These are phyloP conservation scores for Lentinula aciculospora DNA, from an alignment of 768 basidiomycete genomes.

Conservation along the genomic window DNA sequence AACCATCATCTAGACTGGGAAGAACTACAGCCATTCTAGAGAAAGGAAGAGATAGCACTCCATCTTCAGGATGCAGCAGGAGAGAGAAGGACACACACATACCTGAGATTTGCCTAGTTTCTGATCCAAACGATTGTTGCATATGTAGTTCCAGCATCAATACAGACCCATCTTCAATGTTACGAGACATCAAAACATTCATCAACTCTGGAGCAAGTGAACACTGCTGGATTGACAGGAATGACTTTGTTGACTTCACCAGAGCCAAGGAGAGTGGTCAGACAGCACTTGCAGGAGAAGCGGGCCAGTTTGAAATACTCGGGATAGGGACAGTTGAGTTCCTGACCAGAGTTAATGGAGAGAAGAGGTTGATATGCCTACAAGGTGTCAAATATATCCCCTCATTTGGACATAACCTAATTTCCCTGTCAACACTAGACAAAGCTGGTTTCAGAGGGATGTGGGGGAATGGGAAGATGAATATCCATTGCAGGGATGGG, in stretches of 20 bases:
- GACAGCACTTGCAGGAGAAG: background rate
- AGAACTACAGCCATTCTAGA: no score
- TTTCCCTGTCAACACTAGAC: background rate
- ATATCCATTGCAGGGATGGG: background rate
- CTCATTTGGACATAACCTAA: background rate
- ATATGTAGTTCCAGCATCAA: no score
- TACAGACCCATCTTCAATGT: no score
- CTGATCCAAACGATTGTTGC: no score
- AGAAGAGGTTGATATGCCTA: accelerated
- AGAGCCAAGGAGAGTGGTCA: background rate
- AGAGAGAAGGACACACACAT: no score
- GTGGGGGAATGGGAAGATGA: background rate
- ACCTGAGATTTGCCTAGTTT: no score
- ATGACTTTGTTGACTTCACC: background rate
- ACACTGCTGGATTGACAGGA: background rate
- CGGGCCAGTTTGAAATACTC: background rate
- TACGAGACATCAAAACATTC: no score
- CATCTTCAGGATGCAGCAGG: no score
- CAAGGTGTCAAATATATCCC: background rate
- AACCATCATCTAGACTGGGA: no score
- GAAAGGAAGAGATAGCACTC: no score
- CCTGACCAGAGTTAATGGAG: background rate
- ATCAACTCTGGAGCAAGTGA: background rate
- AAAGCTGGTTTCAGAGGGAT: background rate
- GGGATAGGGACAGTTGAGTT: background rate